These are phyloP conservation scores for Talaromyces albobiverticillius DNA, from an alignment of 2,329 filamentous ascomycete genomes.

Conservation along the genomic window DNA sequence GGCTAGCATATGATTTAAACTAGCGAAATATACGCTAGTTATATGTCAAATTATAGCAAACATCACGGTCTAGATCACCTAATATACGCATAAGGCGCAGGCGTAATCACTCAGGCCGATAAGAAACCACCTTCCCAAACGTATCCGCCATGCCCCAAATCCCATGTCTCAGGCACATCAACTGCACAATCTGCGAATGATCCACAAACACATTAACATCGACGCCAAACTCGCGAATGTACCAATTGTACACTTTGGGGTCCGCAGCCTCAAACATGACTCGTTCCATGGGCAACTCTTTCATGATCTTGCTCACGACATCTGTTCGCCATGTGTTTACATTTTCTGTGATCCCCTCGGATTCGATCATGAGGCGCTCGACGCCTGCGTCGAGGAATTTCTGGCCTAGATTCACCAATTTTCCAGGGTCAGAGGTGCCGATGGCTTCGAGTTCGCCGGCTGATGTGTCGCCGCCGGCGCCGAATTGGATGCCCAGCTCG, in stretches of 20 bases:
- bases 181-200: slow-evolving; percentile 57
- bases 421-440: slow-evolving; percentile 50
- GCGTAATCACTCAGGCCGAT: slow-evolving; percentile 27
- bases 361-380: slow-evolving; percentile 58
- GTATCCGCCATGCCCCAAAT: slow-evolving; percentile 58
- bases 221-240: slow-evolving; percentile 55
- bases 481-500: slow-evolving; percentile 57
- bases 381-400: slow-evolving; percentile 53
- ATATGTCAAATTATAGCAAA: no score
- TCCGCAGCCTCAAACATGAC: slow-evolving; percentile 61
- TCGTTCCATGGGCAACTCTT: slow-evolving; percentile 50
- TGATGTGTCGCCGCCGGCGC: slow-evolving; percentile 54
- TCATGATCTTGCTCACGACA: slow-evolving; percentile 53
- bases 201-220: slow-evolving; percentile 59
- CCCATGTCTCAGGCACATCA: slow-evolving; percentile 50
- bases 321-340: slow-evolving; percentile 55
- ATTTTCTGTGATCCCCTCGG: slow-evolving; percentile 60
- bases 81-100: no score
- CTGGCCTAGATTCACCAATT: slow-evolving; percentile 49
- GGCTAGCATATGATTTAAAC: no score
- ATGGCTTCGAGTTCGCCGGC: slow-evolving; percentile 46
- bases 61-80: no score
- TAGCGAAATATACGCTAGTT: no score
- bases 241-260: slow-evolving; percentile 56
- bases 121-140: slow-evolving; percentile 52